Base-by-base conservation (phyloP, 2,329 filamentous ascomycete genomes). In the Pseudogymnoascus sp. region DNA sequence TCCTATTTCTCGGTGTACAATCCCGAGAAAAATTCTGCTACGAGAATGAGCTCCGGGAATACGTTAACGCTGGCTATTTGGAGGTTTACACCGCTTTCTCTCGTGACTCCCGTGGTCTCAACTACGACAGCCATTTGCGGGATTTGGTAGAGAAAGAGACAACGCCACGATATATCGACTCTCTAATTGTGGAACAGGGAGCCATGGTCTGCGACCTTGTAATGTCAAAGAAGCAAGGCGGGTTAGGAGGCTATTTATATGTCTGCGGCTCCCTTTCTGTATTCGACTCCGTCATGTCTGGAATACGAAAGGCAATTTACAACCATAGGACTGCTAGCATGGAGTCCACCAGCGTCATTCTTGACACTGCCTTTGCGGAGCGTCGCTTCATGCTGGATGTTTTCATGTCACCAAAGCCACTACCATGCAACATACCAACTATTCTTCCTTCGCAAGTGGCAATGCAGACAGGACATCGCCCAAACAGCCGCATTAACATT, bases 381-480 rank as follows among this genome's bases (percentile, higher is more conserved):
- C 74, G 81, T 0, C 75, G 81, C 5, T 80, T 84, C 67, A 83
- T 83, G 81, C 70, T 83, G 0, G 80, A 83, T 63, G 79, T 83
- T 41, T 83, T 83, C 69, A 83, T 83, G 80, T 79, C 79, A 1
- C 81, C 81, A 1, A 80, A 78, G 62, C 77, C 80, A 0, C 74
- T 83, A 1, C 78, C 80, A 0, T 81, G 77, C 68, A 79, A 81
- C 48, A 72, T 77, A 0, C 78, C 80, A 0, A 80, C 78, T 0
- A 81, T 83, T 15, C 75, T 80, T 0, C 70, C 80, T 2, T 81
- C 80, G 0, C 74, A 79, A 63, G 73, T 84, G 5, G 79, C 81
- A 6, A 68, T 74, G 2, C 76, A 83, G 59, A 83, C 81, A 0
- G 81, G 81, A 0, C 80, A 83, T 62, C 72, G 77, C 0, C 75